Base-by-base conservation (phyloP, 306 rosid species). In the Spatholobus suberectus region DNA sequence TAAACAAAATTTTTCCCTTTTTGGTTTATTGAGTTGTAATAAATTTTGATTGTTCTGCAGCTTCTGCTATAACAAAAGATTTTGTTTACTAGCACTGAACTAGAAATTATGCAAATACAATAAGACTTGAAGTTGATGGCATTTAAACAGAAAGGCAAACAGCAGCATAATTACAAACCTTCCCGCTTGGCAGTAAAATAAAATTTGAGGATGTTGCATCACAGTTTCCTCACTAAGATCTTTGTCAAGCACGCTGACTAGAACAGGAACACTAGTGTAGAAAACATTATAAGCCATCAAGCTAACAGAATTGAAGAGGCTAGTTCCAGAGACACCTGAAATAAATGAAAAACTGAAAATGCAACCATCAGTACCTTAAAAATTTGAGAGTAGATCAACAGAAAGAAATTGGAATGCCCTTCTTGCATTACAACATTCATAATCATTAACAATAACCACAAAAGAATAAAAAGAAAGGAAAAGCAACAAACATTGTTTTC, bases 211-310 rank as follows among this genome's bases (percentile, higher is more conserved):
- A 90, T 96, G 98, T 88, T 92, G 98, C 97, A 96, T 91, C 75
- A 96, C 93, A 44, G 99, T 94, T 90, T 96, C 94, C 87, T 96
- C 99, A 71, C 86, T 75, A 77, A 96, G 98, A 92, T 96, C 99
- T 89, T 96, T 94, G 90, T 96, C 99, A 84, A 96, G 97, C 77
- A 89, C 97, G 17, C 99, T 92, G 81, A 88, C 97, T 79, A 94
- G 90, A 83, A 96, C 98, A 70, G 99, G 99, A 78, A 96, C 85
- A 83, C 99, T 96, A 8, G 99, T 96, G 90, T 94, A 96, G 92
- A 96, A 92, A 86, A 96, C 99, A 90, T 96, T 96, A 84, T 96
- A 96, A 78, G 99, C 99, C 99, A 96, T 96, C 95, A 96, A 88
- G 91, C 99, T 96, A 65, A 96, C 97, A 76, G 99, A 96, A 84